Base-by-base conservation (phyloP, 1,284 basidiomycete species). In the Malassezia psittaci region DNA sequence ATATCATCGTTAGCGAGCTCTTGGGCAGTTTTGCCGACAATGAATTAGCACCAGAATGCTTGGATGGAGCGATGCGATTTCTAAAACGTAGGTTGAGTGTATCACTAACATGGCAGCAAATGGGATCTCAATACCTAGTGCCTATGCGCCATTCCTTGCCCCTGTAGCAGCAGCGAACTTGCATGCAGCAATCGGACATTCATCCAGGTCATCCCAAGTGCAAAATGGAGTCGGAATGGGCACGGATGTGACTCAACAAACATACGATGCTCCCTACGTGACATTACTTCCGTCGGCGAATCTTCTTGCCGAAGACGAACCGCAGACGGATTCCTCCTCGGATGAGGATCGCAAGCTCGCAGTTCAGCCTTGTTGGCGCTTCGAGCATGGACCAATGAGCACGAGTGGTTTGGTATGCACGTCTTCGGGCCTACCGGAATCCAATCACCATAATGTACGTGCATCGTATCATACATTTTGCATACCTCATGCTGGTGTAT, bases 1-100 rank as follows among this genome's bases (percentile, higher is more conserved):
- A 98, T 75, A 88, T 99, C 59, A 80, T 99, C 50, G 85, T 99
- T 65, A 93, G 88, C 77, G 94, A 99, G 77, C 81, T 99, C 16
- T 77, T 99, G 59, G 94, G 94, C 5, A 91, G 88, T 8, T 98
- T 99, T 77, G 94, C 93, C 5, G 94, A 99, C 77, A 99, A 99
- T 64, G 94, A 99, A 76, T 82, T 98, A 41, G 91, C 88, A 70
- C 94, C 94, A 0, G 94, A 99, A 76, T 96, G 91, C 76, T 78
- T 96, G 33, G 91, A 96, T 74, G 91, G 91, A n/a, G 91, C 87
- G 15, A 84, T 86, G 82, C 79, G 90, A 43, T 90, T 74, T 52
- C 49, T 73, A 41, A 73, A 73, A 48, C 66, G 57, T 63, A 54
- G 52, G 61, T 63, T 10, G 24, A 29, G 24, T 29, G 24, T 3